Base-by-base conservation (phyloP, 2,329 filamentous ascomycete genomes). In the Thielaviopsis populi region DNA sequence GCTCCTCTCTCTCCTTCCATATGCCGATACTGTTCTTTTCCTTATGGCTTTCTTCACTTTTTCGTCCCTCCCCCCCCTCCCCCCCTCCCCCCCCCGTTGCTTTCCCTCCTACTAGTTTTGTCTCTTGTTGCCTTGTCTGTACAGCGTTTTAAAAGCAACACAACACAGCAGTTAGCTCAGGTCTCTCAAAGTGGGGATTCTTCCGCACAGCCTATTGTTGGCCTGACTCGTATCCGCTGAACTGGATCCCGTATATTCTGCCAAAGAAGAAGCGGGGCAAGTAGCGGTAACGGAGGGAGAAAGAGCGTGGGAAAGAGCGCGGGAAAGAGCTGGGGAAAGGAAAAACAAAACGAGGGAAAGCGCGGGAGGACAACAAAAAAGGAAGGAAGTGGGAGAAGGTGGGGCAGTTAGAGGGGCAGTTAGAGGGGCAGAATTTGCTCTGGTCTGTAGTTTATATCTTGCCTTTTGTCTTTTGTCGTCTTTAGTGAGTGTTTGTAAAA, bases 171-270 rank as follows among this genome's bases (percentile, higher is more conserved):
- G 8, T 37, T 37, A 4, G 33, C 33, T 10, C 33, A 8, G 33
- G 33, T 3, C 7, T 37, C 33, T 37, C 46, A 50, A 50, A 50
- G 22, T 50, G 46, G 46, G 46, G 22, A 19, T 50, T n/a, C 24
- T 6, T 24, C 7, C 24, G 46, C 46, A 50, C 46, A 24, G 19
- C 22, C 19, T 50, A 27, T 50, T 50, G 46, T 50, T 27, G 46
- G 46, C 46, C 27, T n/a, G 17, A n/a, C 50, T 56, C 50, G 50
- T 56, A 56, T 56, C 50, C 50, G 50, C 50, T 56, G 50, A 56
- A 15, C 50, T 56, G 50, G 50, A 56, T 33, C 17, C 50, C 50
- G 50, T 50, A 19, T 50, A 19, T 50, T 19, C 19, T 24, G 24
- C 22, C 22, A 27, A 48, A 50, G 22, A 50, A 54, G 50, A 54